Evolutionary conservation across 2,329 filamentous ascomycete genomes (phyloP).

Genomic region (Nemania sp.): DNA sequence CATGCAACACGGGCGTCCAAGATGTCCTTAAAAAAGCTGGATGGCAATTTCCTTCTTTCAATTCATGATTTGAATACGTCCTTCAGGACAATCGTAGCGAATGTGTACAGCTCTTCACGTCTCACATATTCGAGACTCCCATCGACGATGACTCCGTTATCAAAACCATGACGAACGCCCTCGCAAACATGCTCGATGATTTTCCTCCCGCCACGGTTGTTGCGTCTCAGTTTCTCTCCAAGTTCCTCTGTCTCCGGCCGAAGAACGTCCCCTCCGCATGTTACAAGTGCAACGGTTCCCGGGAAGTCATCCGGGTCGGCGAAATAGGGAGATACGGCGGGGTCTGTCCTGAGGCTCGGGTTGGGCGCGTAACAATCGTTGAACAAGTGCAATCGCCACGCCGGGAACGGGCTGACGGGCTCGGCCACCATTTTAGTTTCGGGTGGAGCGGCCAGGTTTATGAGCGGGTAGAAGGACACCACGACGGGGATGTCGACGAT

Average conservation of each 20-base stretch:
- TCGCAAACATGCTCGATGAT: neutral
- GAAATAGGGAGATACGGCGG: constrained; percentile 23
- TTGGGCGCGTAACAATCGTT: constrained; percentile 28
- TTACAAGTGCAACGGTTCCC: constrained; percentile 20
- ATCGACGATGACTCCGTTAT: neutral
- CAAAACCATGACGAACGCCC: constrained; percentile 7
- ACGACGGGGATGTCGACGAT: constrained; percentile 12
- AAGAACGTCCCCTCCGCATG: constrained; percentile 24
- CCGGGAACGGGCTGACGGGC: constrained; percentile 18
- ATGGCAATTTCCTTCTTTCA: neutral
- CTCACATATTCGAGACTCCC: constrained; percentile 5
- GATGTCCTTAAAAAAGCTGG: neutral
- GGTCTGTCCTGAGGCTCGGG: constrained; percentile 15
- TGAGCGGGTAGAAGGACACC: constrained; percentile 20
- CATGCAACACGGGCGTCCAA: too few species aligned
- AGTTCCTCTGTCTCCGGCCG: constrained; percentile 21
- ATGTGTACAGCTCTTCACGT: constrained; percentile 2
- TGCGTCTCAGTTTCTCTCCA: neutral
- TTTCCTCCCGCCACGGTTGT: neutral
- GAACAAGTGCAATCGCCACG: constrained; percentile 15
- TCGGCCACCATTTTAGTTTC: constrained; percentile 20
- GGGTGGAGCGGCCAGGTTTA: constrained; percentile 20
- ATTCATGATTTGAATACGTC: neutral
- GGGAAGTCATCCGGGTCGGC: constrained; percentile 25
- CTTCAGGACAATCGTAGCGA: constrained; percentile 4